Percentiles rank a stretch among this genome's conserved stretches.
Evolutionary conservation across 2,329 filamentous ascomycete species (phyloP).

Genomic region (Penicillium sp.): DNA sequence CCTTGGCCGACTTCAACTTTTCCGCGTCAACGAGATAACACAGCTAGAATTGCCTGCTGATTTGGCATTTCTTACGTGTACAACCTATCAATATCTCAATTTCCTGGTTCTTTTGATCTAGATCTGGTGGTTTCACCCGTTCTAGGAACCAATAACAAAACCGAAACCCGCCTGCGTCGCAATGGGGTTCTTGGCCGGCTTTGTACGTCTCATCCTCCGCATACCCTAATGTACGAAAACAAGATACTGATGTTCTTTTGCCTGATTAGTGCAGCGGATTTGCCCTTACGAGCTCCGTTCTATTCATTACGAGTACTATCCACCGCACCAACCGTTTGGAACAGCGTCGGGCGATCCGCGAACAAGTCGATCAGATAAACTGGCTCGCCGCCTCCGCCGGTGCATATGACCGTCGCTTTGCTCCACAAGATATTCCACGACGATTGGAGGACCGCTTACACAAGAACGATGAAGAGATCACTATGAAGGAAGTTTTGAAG

Average conservation of each 20-base stretch:
- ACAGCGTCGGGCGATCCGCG: slow-evolving; percentile 46
- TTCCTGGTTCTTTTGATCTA: neutral
- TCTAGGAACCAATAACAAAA: neutral
- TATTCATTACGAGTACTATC: slow-evolving; percentile 70
- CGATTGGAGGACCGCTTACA: slow-evolving; percentile 8
- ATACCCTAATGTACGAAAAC: neutral
- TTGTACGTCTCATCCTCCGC: slow-evolving; percentile 55
- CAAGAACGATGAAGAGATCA: slow-evolving; percentile 32
- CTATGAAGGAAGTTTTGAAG: slow-evolving; percentile 67
- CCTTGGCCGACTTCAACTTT: slow-evolving; percentile 23
- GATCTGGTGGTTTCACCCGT: neutral
- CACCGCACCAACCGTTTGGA: slow-evolving; percentile 67
- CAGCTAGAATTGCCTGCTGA: neutral
- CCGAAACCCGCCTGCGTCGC: neutral
- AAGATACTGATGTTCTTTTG: neutral
- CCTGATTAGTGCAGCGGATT: slow-evolving; percentile 67
- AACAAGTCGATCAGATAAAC: slow-evolving; percentile 45
- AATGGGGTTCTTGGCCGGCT: slow-evolving; percentile 75
- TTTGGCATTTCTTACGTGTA: neutral
- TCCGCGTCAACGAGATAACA: slow-evolving; percentile 3
- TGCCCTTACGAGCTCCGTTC: slow-evolving; percentile 70
- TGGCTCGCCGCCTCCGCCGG: slow-evolving; percentile 38
- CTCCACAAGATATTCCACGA: slow-evolving; percentile 12
- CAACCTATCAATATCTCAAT: neutral
- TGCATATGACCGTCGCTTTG: slow-evolving; percentile 34